Conservation (phyloP, 1,284 basidiomycete genomes). For the Cryptococcus neoformans region DNA sequence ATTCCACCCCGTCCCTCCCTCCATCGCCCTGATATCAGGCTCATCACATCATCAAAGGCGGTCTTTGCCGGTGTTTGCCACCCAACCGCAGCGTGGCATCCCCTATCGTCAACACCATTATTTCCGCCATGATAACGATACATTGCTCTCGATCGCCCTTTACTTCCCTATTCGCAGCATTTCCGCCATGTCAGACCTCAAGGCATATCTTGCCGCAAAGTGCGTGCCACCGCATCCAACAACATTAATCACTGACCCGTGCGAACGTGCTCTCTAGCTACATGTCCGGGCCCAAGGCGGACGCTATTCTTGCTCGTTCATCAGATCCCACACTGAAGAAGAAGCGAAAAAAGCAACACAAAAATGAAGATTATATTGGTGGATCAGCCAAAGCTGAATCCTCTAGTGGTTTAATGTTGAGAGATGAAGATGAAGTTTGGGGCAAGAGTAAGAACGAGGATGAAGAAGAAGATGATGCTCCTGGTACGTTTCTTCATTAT, state of each 20-base stretch:
- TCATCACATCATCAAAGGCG: not conserved
- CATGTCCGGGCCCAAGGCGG: constrained; percentile 96
- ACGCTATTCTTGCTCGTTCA: constrained; percentile 78
- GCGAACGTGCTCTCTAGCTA: constrained; percentile 53
- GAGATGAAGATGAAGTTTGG: constrained; percentile 51
- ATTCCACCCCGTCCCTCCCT: no score
- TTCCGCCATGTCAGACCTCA: constrained; percentile 46
- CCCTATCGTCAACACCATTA: no score
- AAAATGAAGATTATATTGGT: constrained; percentile 53
- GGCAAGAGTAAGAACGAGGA: constrained; percentile 49
- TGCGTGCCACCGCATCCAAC: constrained; percentile 5
- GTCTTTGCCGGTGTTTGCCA: not conserved
- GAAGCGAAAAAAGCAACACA: constrained; percentile 71
- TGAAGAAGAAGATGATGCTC: constrained; percentile 46
- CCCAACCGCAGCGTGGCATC: no score
- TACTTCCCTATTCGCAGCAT: no score
- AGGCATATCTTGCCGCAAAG: constrained; percentile 55
- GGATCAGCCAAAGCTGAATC: constrained; percentile 28
- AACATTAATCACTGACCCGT: not conserved
- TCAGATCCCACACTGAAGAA: constrained; percentile 55
- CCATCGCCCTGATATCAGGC: no score
- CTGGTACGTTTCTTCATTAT: constrained; percentile 37
- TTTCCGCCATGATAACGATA: no score
- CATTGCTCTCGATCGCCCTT: no score
- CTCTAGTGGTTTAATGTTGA: constrained; percentile 35